A percentile compares a stretch with the other conserved stretches of the same genome.
Evolutionary conservation across 73 alveolate species (phyloP).

Genomic region (Tetrahymena borealis): DNA sequence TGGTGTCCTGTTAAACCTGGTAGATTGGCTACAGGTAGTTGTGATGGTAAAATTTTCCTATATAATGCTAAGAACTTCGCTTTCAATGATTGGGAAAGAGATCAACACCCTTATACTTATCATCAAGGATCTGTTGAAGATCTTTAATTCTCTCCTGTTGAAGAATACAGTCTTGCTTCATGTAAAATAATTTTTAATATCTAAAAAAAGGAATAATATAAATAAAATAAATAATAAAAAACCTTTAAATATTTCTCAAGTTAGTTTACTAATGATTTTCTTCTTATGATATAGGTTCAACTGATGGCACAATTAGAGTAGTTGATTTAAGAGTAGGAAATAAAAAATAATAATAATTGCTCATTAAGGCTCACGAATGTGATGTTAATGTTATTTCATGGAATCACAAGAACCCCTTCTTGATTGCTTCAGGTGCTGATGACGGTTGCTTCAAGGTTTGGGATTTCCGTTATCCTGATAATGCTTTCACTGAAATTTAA

Average conservation of each 20-base stretch:
- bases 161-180: constrained; percentile 61
- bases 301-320: constrained; percentile 29
- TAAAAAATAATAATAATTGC: constrained; percentile 47
- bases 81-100: constrained; percentile 53
- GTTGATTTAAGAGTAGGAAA: constrained; percentile 40
- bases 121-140: constrained; percentile 72
- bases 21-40: constrained; percentile 59
- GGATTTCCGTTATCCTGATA: constrained; percentile 67
- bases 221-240: background rate
- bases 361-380: constrained; percentile 60
- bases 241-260: too few relatives aligned
- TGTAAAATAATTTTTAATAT: constrained; percentile 7
- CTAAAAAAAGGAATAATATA: background rate
- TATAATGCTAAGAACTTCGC: constrained; percentile 50
- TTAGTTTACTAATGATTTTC: too few relatives aligned
- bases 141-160: constrained; percentile 72
- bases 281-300: background rate
- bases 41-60: constrained; percentile 56
- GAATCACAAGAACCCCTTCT: constrained; percentile 58
- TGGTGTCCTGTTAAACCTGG: constrained; percentile 65
- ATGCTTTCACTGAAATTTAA: constrained; percentile 63
- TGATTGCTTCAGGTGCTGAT: constrained; percentile 79
- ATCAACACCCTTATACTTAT: constrained; percentile 18
- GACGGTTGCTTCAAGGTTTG: constrained; percentile 75
- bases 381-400: constrained; percentile 76